Percentiles rank a stretch among this genome's conserved stretches.
These are phyloP conservation scores for Populus alba DNA, from an alignment of 345 rosid genomes.

Conservation along the genomic window DNA sequence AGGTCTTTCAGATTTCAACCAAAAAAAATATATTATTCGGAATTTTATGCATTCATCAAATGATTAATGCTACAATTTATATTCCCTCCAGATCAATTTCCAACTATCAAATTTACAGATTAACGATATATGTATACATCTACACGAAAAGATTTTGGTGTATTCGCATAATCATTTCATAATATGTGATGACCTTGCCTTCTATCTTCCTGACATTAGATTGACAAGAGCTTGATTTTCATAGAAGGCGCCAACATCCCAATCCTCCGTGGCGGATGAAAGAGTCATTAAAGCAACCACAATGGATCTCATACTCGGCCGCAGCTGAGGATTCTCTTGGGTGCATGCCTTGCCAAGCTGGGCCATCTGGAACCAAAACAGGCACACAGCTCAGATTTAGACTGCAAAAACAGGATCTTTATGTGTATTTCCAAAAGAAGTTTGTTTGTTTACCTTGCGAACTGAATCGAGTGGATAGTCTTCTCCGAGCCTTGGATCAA, in stretches of 20 bases:
- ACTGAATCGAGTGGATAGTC: conserved; percentile 68
- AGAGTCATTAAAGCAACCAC: conserved; percentile 88
- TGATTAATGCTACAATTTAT: too few species aligned
- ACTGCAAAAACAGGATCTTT: background rate
- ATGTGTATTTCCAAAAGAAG: background rate
- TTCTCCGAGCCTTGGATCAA: conserved; percentile 76
- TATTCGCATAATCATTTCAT: background rate
- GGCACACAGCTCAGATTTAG: background rate
- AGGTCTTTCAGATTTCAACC: too few species aligned
- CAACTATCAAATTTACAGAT: background rate
- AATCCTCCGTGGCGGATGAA: conserved; percentile 74
- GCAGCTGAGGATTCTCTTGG: conserved; percentile 66
- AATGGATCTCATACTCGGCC: conserved; percentile 84
- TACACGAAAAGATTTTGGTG: background rate
- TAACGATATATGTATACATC: background rate
- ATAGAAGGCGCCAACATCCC: conserved; percentile 64
- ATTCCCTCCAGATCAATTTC: too few species aligned
- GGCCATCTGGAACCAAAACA: conserved; percentile 60
- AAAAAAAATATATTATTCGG: too few species aligned
- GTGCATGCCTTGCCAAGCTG: conserved; percentile 88
- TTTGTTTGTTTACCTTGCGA: conserved; percentile 50
- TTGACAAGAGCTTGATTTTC: conserved; percentile 66
- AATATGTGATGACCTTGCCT: background rate
- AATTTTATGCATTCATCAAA: too few species aligned
- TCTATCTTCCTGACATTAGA: conserved; percentile 80